Evolutionary conservation across 371 early-diverging fungal genomes (phyloP), one percentile per base, ranked within the genome.

Genomic region (Haplosporangium sp.): DNA sequence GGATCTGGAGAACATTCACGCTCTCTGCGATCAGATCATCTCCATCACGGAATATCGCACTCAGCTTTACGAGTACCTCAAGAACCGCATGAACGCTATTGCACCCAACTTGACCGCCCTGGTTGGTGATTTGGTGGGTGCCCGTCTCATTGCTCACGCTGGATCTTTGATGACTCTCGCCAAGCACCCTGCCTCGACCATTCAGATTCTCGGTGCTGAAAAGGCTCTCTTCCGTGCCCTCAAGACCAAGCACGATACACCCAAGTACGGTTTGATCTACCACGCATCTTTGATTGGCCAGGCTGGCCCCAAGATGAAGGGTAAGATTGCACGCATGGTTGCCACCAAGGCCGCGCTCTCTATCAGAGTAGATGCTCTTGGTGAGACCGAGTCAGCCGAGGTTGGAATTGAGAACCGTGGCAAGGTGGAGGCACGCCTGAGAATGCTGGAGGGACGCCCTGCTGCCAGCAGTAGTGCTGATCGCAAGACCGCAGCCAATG

Each of bases 201-300:
- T 99, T 62, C 99, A 99, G 88, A 95, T 99, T 58, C 89, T 97
- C 23, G 99, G 99, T 83, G 98, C 99, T 58, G 98, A 99, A 86
- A 99, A 99, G 90, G 97, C 97, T 23, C 90, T 97, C 52, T 97
- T 97, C 86, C 91, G 97, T 70, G 97, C 99, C 10, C 83, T 98
- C 73, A 97, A 96, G 90, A 93, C 94, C 64, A 94, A 96, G 86
- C 88, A 93, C 80, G 92, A 95, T 83, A 98, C 99, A 38, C 99
- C 99, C 72, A 98, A 99, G 86, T 97, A 97, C 81, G 99, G 99
- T 82, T 85, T 97, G 59, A 91, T 99, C 68, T 99, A 93, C 83
- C 95, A 97, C 81, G 93, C 96, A 40, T 92, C 93, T 37, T 85
- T 98, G 51, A 89, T 98, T 36, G 95, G 95, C 59, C 93, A 94